Percentiles rank a stretch among this genome's conserved stretches.
These are phyloP conservation scores for Colletotrichum trifolii DNA, from an alignment of 2,329 filamentous ascomycete genomes.

Conservation along the genomic window DNA sequence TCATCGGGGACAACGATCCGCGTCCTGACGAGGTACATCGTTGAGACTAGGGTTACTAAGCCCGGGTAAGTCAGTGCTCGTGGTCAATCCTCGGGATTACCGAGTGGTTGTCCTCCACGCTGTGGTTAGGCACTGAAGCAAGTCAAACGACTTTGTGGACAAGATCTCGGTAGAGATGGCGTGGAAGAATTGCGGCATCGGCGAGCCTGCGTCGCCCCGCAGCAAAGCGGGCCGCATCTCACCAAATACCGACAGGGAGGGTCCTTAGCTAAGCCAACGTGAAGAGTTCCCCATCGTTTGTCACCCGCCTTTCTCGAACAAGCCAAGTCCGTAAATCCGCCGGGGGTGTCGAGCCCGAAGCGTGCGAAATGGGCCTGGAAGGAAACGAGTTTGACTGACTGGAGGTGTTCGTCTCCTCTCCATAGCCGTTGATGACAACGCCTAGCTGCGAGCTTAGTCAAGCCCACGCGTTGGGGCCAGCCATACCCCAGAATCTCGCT, in stretches of 20 bases:
- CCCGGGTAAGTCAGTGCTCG: too few species aligned
- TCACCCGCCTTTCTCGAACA: neutral
- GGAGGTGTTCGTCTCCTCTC: neutral
- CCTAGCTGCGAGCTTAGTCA: constrained; percentile 29
- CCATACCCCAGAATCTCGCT: neutral
- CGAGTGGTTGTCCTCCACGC: too few species aligned
- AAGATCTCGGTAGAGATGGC: too few species aligned
- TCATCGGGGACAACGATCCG: too few species aligned
- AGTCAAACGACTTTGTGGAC: too few species aligned
- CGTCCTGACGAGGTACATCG: too few species aligned
- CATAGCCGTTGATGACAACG: neutral
- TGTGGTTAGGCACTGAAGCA: too few species aligned
- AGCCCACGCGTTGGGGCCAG: constrained; percentile 12
- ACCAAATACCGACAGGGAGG: constrained; percentile 14
- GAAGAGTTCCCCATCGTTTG: neutral
- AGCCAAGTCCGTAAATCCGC: neutral
- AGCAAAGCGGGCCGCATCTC: constrained; percentile 29
- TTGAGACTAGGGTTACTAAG: too few species aligned
- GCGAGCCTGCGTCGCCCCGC: constrained; percentile 2
- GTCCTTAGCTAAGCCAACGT: constrained; percentile 32
- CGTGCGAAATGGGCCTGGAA: neutral
- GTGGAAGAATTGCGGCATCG: constrained; percentile 4
- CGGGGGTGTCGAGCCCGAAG: neutral
- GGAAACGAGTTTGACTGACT: neutral
- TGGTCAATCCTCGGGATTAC: too few species aligned